Conservation (phyloP, 768 basidiomycete genomes). For the Suillus variegatus region DNA sequence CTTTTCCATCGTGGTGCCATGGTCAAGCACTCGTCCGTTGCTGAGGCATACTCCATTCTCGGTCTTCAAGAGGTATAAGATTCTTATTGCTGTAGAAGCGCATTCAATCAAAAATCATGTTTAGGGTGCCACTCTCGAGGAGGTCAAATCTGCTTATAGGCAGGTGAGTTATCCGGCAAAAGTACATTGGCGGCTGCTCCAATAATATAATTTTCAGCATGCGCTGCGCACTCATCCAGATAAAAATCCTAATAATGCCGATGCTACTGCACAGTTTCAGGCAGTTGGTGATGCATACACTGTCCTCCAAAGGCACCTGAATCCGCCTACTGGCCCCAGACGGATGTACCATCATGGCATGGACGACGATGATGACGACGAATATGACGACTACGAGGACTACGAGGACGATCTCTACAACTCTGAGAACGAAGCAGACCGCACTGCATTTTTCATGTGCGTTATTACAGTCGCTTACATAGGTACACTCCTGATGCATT, state of each 20-base stretch:
- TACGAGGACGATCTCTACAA: slow-evolving; percentile 31
- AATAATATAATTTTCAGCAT: slow-evolving; percentile 36
- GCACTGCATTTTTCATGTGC: slow-evolving; percentile 49
- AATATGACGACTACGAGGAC: slow-evolving; percentile 38
- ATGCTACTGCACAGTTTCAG: slow-evolving; percentile 73
- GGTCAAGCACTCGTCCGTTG: slow-evolving; percentile 36
- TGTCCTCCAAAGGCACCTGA: slow-evolving; percentile 55
- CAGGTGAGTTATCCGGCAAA: slow-evolving; percentile 43
- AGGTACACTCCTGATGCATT: slow-evolving; percentile 9
- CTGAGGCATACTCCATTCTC: slow-evolving; percentile 44
- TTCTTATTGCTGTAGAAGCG: background rate
- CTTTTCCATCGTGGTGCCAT: slow-evolving; percentile 25
- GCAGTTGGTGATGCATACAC: slow-evolving; percentile 68
- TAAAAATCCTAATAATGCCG: slow-evolving; percentile 67
- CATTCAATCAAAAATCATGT: slow-evolving; percentile 12
- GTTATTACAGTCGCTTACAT: slow-evolving; percentile 12
- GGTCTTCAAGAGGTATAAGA: slow-evolving; percentile 54
- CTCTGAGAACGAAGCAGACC: slow-evolving; percentile 35
- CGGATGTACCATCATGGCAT: slow-evolving; percentile 24
- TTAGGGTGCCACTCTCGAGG: slow-evolving; percentile 62
- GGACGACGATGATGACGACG: slow-evolving; percentile 37
- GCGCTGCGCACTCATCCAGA: slow-evolving; percentile 75
- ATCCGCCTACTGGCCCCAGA: slow-evolving; percentile 33
- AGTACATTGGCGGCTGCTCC: slow-evolving; percentile 7
- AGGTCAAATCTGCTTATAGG: slow-evolving; percentile 69